A percentile compares a stretch with the other conserved stretches of the same genome.
phyloP scores from a whole-genome alignment of 2,329 filamentous ascomycete species.

The Curvularia verruculosa region DNA sequence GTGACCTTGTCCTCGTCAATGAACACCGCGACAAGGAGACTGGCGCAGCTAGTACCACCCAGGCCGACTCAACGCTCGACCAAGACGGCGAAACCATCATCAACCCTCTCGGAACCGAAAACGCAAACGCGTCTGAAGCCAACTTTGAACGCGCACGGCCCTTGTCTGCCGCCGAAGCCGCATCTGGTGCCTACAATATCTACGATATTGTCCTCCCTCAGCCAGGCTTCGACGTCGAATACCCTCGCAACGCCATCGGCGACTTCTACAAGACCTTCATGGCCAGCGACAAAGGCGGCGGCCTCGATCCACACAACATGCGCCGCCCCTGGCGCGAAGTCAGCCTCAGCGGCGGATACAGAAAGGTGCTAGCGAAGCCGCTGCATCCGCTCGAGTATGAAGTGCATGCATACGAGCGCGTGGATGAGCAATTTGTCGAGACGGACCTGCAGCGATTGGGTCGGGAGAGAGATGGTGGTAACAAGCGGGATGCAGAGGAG shows the following conservation, averaged over 20 bases:
- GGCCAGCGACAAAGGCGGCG: conserved; percentile 76
- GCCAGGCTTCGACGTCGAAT: conserved; percentile 89
- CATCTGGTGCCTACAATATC: conserved; percentile 76
- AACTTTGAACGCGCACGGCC: conserved; percentile 72
- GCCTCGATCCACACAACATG: conserved; percentile 85
- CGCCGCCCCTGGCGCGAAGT: conserved; percentile 83
- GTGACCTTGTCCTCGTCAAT: conserved; percentile 78
- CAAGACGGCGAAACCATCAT: conserved; percentile 71
- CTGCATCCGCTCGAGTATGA: conserved; percentile 68
- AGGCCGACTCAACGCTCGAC: conserved; percentile 50
- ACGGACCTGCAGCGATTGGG: conserved; percentile 78
- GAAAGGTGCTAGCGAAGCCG: conserved; percentile 79
- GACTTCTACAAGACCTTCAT: conserved; percentile 87
- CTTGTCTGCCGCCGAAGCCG: conserved; percentile 77
- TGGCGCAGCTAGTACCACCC: conserved; percentile 26
- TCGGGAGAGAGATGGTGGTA: conserved; percentile 50
- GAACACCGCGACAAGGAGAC: conserved; percentile 60
- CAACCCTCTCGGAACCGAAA: conserved; percentile 63
- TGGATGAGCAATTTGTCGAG: conserved; percentile 82
- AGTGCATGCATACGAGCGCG: conserved; percentile 71
- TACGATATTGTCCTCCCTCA: conserved; percentile 89
- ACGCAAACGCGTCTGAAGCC: conserved; percentile 60
- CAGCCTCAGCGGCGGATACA: conserved; percentile 85
- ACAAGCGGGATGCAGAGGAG: conserved; percentile 58
- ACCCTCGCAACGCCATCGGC: conserved; percentile 83